These are phyloP conservation scores for Pholiota adiposa DNA, from an alignment of 1,284 basidiomycete genomes.

Conservation along the genomic window DNA sequence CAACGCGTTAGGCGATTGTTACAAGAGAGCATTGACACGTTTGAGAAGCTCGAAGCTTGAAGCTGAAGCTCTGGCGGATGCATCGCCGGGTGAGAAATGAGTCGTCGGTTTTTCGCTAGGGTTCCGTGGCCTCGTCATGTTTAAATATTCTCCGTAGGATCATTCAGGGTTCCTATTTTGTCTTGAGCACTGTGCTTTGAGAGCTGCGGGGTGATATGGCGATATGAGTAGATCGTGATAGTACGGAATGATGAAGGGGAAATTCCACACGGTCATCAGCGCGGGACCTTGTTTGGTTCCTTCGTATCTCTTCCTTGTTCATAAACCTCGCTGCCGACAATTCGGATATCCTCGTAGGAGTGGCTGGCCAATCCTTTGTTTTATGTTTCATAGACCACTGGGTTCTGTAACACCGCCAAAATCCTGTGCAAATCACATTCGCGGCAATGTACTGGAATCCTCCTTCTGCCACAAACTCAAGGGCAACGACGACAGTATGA, in stretches of 20 bases:
- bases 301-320: background rate
- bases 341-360: background rate
- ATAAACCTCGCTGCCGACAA: background rate
- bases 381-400: background rate
- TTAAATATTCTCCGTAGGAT: background rate
- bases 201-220: background rate
- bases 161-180: slow-evolving; percentile 11
- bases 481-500: background rate
- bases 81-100: slow-evolving; percentile 1
- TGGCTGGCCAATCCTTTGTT: background rate
- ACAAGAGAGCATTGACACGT: background rate
- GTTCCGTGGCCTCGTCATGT: background rate
- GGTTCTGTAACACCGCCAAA: background rate
- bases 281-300: slow-evolving; percentile 8
- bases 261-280: slow-evolving; percentile 10
- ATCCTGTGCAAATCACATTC: background rate
- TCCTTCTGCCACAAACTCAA: background rate
- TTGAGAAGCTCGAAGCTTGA: too few species aligned
- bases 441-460: background rate
- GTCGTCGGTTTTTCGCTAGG: background rate
- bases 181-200: slow-evolving; percentile 1
- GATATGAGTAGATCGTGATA: slow-evolving; percentile 12
- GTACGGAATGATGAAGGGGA: slow-evolving; percentile 9
- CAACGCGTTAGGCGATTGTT: background rate
- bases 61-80: too few species aligned